Evolutionary conservation across 2,329 filamentous ascomycete genomes (phyloP), one percentile per base, ranked within the genome.

Genomic region (Botrytis deweyae): DNA sequence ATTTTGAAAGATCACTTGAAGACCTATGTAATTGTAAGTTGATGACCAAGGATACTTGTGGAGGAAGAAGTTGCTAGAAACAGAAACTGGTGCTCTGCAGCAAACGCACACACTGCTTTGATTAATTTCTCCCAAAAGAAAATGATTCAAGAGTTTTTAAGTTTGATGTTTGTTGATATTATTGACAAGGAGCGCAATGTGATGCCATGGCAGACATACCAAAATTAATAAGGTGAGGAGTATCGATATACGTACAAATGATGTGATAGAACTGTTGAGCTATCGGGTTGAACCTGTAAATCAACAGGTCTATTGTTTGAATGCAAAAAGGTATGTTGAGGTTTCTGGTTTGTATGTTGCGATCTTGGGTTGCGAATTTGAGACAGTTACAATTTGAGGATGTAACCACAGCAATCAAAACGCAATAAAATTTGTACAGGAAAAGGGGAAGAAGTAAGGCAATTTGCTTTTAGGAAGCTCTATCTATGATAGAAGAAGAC

Each of bases 1-100:
- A 71, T 52, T 52, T 71, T 49, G 42, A 40, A 29, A 64, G 20
- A 64, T 46, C 22, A 38, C 42, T 71, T 63, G 59, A 64, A 71
- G 16, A n/a, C 42, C 69, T 64, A 52, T 25, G 25, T 25, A 71
- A 40, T 49, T 44, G 42, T 71, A 14, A 64, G 69, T 52, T 52
- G n/a, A 33, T 38, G 22, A 69, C 33, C 38, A 58, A 42, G 36
- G 9, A 25, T 44, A 6, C 49, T 58, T 42, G 22, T 42, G 3
- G 8, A n/a, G 29, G 16, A 33, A 38, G n/a, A 58, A 33, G n/a
- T 22, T 69, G 52, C n/a, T 58, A 20, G 36, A 58, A 69, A 42
- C 6, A 52, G 42, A 33, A 42, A 69, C 38, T 58, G n/a, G 25
- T 16, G 42, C n/a, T 42, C 9, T 33, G 16, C 18, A 69, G 36